Evolutionary conservation across 192 early-diverging fungal species (phyloP).

Genomic region (Geranomyces michiganensis): DNA sequence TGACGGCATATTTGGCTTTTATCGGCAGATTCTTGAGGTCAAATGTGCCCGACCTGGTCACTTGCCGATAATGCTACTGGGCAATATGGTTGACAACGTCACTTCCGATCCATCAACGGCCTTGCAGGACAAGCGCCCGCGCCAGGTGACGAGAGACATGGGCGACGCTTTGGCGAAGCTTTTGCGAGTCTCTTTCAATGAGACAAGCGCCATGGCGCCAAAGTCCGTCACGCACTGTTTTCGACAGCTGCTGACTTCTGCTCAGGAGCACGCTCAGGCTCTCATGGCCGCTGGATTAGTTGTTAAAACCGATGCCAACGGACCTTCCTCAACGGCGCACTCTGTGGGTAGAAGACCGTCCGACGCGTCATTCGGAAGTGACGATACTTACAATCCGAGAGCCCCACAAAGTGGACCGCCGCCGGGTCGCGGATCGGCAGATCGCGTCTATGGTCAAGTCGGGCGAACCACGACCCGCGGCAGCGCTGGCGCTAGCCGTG

Average conservation of each 20-base stretch:
- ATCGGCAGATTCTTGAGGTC: conserved; percentile 31
- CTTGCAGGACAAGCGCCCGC: conserved; percentile 20
- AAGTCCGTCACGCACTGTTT: conserved; percentile 42
- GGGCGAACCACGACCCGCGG: conserved; percentile 1
- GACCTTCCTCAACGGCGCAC: background rate
- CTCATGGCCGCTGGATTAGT: background rate
- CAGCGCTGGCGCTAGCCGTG: conserved; percentile 16
- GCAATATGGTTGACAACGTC: conserved; percentile 48
- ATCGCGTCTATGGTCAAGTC: conserved; percentile 19
- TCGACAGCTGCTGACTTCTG: conserved; percentile 21
- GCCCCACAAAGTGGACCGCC: background rate
- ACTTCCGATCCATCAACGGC: conserved; percentile 20
- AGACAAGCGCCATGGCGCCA: conserved; percentile 44
- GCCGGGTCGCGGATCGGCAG: background rate
- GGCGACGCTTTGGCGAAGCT: conserved; percentile 35
- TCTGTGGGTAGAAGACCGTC: conserved; percentile 9
- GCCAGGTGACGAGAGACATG: conserved; percentile 33
- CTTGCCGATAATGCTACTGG: conserved; percentile 42
- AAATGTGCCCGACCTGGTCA: conserved; percentile 29
- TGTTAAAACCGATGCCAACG: background rate
- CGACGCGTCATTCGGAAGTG: conserved; percentile 3
- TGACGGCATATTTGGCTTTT: conserved; percentile 41
- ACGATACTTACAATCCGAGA: background rate
- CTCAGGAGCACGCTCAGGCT: conserved; percentile 29
- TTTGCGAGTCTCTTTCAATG: conserved; percentile 30